A percentile compares a stretch with the other conserved stretches of the same genome.
Conservation (phyloP, 352 stramenopile species). For the Globisporangium splendens region DNA sequence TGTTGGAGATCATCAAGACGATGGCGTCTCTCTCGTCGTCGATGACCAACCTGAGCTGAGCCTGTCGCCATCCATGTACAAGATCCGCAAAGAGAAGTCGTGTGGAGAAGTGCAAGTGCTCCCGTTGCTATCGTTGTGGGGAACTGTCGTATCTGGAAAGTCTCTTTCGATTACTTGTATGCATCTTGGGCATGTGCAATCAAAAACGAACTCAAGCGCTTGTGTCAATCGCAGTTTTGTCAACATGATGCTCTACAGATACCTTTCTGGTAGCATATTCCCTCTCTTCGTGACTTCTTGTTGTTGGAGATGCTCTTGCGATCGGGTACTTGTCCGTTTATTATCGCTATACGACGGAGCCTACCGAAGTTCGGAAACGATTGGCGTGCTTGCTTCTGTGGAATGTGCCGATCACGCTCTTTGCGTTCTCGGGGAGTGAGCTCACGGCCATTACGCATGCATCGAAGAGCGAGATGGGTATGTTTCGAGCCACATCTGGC, state of each 20-base stretch:
- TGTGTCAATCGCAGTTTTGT: no score
- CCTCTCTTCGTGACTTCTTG: conserved; percentile 7
- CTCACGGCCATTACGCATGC: conserved; percentile 27
- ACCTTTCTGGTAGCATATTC: conserved; percentile 10
- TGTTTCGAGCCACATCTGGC: no score
- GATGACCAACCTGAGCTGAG: conserved; percentile 33
- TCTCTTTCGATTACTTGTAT: not conserved
- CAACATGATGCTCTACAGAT: conserved; percentile 15
- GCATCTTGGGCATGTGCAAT: no score
- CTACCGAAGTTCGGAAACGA: conserved; percentile 11
- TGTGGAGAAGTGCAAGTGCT: conserved; percentile 33
- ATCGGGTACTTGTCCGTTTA: conserved; percentile 33
- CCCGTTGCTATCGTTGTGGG: conserved; percentile 34
- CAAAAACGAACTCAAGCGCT: no score
- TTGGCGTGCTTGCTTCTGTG: not conserved
- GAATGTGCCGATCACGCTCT: conserved; percentile 2
- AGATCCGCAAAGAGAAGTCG: conserved; percentile 30
- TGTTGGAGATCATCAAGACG: conserved; percentile 22
- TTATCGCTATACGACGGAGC: conserved; percentile 24
- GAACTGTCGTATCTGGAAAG: conserved; percentile 34
- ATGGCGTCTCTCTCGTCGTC: conserved; percentile 35
- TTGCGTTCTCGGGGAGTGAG: conserved; percentile 10
- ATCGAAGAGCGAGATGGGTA: conserved; percentile 21
- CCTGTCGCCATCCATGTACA: conserved; percentile 29
- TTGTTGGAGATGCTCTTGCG: conserved; percentile 23